Percentiles rank a stretch among this genome's conserved stretches.
phyloP scores from a whole-genome alignment of 345 rosid species.

The Populus euphratica region DNA sequence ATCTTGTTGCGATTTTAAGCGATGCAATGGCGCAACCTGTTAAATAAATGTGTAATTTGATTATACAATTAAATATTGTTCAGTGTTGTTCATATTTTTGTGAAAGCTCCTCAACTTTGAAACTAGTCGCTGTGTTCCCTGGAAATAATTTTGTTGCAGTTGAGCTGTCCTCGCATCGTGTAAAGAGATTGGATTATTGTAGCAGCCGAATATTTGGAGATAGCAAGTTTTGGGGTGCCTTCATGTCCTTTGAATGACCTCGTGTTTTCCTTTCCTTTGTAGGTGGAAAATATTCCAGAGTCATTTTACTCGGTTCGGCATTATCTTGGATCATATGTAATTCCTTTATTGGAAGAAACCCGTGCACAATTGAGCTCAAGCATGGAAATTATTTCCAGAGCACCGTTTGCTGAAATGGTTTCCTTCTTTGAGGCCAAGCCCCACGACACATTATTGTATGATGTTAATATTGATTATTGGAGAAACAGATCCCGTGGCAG shows the following conservation, averaged over 20 bases:
- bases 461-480: conserved; percentile 36
- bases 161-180: not conserved
- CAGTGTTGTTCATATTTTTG: too few species aligned
- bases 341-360: conserved; percentile 50
- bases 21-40: too few species aligned
- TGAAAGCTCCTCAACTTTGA: not conserved
- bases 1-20: too few species aligned
- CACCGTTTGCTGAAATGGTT: conserved; percentile 34
- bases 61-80: too few species aligned
- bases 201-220: not conserved
- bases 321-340: conserved; percentile 30
- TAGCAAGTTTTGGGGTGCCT: not conserved
- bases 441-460: conserved; percentile 3
- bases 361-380: conserved; percentile 31
- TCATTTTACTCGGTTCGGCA: conserved; percentile 25
- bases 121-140: not conserved
- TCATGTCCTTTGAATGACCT: not conserved
- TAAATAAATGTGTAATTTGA: too few species aligned
- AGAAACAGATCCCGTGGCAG: conserved; percentile 22
- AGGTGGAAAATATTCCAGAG: conserved; percentile 40
- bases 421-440: not conserved
- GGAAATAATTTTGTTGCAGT: not conserved
- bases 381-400: conserved; percentile 26
- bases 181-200: not conserved
- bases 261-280: not conserved